Percentiles rank a stretch among this genome's conserved stretches.
phyloP scores from a whole-genome alignment of 1,139 yeast species.

The Geotrichum klebahnii region DNA sequence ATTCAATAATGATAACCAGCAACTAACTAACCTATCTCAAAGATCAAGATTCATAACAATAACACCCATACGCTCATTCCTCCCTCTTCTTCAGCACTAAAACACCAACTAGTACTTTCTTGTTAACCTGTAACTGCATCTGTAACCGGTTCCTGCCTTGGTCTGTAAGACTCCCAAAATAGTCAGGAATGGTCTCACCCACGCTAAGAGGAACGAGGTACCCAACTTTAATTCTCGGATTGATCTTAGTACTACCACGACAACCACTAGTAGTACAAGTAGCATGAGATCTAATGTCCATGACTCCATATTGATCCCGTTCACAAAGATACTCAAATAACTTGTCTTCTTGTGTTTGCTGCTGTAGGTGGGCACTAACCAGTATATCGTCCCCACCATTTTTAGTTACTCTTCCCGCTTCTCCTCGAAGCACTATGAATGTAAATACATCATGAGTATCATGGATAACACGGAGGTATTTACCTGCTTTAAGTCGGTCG shows the following conservation, averaged over 20 bases:
- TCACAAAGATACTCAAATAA: not conserved
- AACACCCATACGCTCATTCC: too few species aligned
- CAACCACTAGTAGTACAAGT: not conserved
- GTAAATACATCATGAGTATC: not conserved
- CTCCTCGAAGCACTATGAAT: too few species aligned
- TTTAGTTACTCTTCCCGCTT: too few species aligned
- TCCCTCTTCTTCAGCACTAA: not conserved
- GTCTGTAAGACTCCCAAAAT: not conserved
- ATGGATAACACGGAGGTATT: not conserved
- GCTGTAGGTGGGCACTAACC: too few species aligned
- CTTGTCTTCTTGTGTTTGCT: not conserved
- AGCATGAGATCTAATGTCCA: not conserved
- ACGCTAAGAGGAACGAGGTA: slow-evolving; percentile 2
- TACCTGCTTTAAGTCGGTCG: not conserved
- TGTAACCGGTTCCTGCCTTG: not conserved
- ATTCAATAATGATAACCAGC: too few species aligned
- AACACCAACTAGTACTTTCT: not conserved
- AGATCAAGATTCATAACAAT: too few species aligned
- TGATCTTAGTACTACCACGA: not conserved
- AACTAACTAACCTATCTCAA: too few species aligned
- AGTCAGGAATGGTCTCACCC: not conserved
- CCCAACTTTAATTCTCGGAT: not conserved
- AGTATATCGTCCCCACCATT: too few species aligned
- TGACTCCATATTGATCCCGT: not conserved
- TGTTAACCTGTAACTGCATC: not conserved